phyloP scores from a whole-genome alignment of 192 early-diverging fungal species.

The Backusella psychrophila region DNA sequence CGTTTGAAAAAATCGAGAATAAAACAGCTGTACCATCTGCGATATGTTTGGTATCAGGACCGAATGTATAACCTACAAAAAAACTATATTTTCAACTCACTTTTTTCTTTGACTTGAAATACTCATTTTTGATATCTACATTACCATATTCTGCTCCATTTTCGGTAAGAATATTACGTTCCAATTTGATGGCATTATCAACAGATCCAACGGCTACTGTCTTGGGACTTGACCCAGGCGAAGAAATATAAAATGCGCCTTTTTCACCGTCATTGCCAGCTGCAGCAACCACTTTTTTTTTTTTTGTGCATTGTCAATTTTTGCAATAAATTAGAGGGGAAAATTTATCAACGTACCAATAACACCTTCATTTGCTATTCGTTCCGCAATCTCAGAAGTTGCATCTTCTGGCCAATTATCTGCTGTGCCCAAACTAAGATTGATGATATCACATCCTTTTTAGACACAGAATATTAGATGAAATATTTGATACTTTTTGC shows the following conservation, averaged over 20 bases:
- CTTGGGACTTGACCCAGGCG: conserved; percentile 54
- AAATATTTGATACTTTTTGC: background rate
- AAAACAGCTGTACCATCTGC: background rate
- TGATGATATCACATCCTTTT: conserved; percentile 74
- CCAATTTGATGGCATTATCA: conserved; percentile 40
- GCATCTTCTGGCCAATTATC: conserved; percentile 61
- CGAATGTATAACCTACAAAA: background rate
- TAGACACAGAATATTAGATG: background rate
- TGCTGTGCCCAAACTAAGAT: conserved; percentile 77
- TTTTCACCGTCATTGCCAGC: conserved; percentile 65
- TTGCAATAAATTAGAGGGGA: background rate
- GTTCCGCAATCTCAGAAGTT: conserved; percentile 53
- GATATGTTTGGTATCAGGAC: background rate
- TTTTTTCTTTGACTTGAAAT: background rate
- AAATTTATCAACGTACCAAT: conserved; percentile 6
- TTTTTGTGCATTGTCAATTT: background rate
- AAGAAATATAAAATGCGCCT: conserved; percentile 56
- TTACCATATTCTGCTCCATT: conserved; percentile 12
- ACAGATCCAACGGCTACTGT: conserved; percentile 58
- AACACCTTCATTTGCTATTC: conserved; percentile 41
- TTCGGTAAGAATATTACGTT: background rate
- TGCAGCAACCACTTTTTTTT: conserved; percentile 51
- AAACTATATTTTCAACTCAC: background rate
- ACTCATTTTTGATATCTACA: conserved; percentile 9
- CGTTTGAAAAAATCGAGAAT: background rate